Evolutionary conservation across 2,329 filamentous ascomycete genomes (phyloP).

Genomic region (Westerdykella sp.): DNA sequence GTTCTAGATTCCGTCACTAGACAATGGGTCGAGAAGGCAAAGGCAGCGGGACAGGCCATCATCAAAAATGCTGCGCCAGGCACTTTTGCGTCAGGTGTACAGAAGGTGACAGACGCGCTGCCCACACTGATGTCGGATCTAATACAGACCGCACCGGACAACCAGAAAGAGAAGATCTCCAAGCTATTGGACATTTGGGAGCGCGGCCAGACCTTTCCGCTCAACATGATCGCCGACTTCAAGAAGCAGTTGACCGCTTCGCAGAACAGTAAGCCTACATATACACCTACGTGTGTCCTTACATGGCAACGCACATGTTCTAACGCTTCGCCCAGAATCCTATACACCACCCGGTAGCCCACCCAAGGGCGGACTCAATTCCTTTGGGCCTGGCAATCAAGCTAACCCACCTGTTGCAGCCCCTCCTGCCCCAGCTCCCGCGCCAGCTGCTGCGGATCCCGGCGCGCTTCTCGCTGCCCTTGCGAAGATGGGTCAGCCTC

Average conservation of each 20-base stretch:
- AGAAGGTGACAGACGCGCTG: slow-evolving; percentile 93
- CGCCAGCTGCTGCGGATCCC: slow-evolving; percentile 21
- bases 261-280: slow-evolving; percentile 55
- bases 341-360: slow-evolving; percentile 24
- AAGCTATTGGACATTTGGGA: slow-evolving; percentile 98
- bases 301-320: slow-evolving; percentile 1
- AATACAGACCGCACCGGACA: slow-evolving; percentile 75
- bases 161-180: slow-evolving; percentile 95
- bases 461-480: slow-evolving; percentile 31
- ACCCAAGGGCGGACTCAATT: slow-evolving; percentile 19
- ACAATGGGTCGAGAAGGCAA: slow-evolving; percentile 96
- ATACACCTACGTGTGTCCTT: slow-evolving; percentile 10
- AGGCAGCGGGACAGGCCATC: slow-evolving; percentile 68
- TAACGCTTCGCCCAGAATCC: slow-evolving; percentile 12
- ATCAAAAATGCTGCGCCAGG: slow-evolving; percentile 81
- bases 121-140: slow-evolving; percentile 95
- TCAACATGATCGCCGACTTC: slow-evolving; percentile 71
- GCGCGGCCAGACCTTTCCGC: slow-evolving; percentile 84
- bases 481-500: slow-evolving; percentile 22
- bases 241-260: slow-evolving; percentile 68
- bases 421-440: slow-evolving; percentile 11
- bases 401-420: slow-evolving; percentile 25
- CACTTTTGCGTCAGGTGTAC: slow-evolving; percentile 88
- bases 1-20: slow-evolving; percentile 99
- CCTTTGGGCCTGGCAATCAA: slow-evolving; percentile 14